These are phyloP conservation scores for Cinnamomum micranthum DNA, from an alignment of 164 flowering plant genomes.

Conservation along the genomic window DNA sequence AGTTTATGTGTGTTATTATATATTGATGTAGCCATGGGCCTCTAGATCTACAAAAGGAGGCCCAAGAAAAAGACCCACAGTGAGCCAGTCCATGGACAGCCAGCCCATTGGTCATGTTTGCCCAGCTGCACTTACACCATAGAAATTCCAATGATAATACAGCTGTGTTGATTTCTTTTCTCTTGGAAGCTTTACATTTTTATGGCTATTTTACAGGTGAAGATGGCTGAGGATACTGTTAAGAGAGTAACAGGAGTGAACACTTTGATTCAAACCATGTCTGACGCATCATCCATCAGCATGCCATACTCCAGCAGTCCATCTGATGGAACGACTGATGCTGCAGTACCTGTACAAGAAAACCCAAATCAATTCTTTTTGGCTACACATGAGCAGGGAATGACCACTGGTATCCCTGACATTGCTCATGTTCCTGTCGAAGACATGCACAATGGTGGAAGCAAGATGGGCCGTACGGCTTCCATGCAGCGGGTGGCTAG, in stretches of 20 bases:
- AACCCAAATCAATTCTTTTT: constrained; percentile 45
- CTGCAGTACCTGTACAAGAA: constrained; percentile 68
- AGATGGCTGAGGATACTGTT: constrained; percentile 88
- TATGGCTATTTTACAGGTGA: constrained; percentile 50
- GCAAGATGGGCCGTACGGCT: constrained; percentile 55
- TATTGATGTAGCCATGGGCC: no score
- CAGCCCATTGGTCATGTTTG: no score
- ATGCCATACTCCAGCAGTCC: constrained; percentile 53
- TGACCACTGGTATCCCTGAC: constrained; percentile 35
- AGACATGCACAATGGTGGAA: constrained; percentile 29
- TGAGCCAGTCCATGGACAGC: no score
- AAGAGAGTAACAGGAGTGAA: constrained; percentile 78
- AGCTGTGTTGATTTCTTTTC: background rate
- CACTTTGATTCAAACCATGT: constrained; percentile 56
- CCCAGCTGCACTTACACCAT: no score
- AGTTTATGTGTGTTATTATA: no score
- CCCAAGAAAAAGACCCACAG: no score
- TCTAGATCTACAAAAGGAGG: no score
- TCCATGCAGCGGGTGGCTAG: constrained; percentile 92
- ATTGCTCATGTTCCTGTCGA: constrained; percentile 32
- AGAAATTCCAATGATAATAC: background rate
- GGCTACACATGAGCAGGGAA: constrained; percentile 28
- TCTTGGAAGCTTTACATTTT: background rate
- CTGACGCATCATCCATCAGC: constrained; percentile 52
- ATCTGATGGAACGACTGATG: constrained; percentile 65